Conservation (phyloP, 2,329 filamentous ascomycete genomes). For the Fusarium zealandicum region DNA sequence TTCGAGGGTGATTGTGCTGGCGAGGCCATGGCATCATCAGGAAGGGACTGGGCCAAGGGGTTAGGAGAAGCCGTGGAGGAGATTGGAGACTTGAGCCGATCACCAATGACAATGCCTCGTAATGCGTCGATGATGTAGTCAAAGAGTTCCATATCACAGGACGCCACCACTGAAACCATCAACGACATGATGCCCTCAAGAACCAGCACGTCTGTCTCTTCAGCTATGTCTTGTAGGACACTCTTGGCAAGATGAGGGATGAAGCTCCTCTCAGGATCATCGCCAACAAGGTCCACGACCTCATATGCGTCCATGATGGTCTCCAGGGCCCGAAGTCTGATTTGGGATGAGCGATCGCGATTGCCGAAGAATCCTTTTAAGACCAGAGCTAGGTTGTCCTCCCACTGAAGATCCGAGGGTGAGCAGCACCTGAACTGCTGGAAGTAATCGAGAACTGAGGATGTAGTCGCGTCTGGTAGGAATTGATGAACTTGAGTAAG, state of each 20-base stretch:
- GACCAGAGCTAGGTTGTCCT: constrained; percentile 67
- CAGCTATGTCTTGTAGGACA: constrained; percentile 66
- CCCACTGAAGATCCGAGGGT: constrained; percentile 74
- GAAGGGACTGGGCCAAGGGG: constrained; percentile 30
- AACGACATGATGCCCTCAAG: constrained; percentile 70
- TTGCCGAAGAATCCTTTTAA: constrained; percentile 70
- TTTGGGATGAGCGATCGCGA: constrained; percentile 63
- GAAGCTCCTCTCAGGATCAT: constrained; percentile 64
- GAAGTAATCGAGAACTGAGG: constrained; percentile 71
- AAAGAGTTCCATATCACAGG: constrained; percentile 66
- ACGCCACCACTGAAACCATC: constrained; percentile 68
- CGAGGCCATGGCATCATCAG: constrained; percentile 27
- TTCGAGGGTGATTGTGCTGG: constrained; percentile 67
- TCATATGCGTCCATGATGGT: constrained; percentile 66
- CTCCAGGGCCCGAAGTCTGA: constrained; percentile 68
- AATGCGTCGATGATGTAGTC: constrained; percentile 63
- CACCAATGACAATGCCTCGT: constrained; percentile 57
- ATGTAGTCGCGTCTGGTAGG: constrained; percentile 70
- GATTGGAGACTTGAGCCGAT: constrained; percentile 55
- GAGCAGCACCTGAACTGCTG: constrained; percentile 74
- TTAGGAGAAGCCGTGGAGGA: constrained; percentile 41
- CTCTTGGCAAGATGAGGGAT: constrained; percentile 66
- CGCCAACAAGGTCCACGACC: constrained; percentile 64
- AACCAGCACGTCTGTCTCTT: constrained; percentile 70
- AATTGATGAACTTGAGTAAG: constrained; percentile 67